phyloP scores from a whole-genome alignment of 75 land plant species.

The Cunninghamia lanceolata region DNA sequence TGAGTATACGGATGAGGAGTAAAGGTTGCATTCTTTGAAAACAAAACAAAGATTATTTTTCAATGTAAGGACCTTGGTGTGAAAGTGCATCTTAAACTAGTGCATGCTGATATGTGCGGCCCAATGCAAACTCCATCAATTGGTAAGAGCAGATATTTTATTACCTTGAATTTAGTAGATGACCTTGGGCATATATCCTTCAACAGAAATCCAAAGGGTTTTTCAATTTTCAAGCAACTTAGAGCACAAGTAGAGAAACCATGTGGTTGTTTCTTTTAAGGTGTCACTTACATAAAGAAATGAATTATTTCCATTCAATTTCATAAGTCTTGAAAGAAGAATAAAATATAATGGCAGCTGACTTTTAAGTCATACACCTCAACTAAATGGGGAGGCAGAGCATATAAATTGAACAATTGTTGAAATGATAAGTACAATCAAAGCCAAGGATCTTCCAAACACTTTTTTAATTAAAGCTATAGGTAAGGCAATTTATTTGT shows the following conservation, averaged over 20 bases:
- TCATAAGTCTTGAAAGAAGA: background rate
- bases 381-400: constrained; percentile 12
- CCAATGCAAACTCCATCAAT: constrained; percentile 12
- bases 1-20: background rate
- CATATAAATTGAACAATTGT: background rate
- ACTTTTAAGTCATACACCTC: background rate
- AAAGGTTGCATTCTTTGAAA: constrained; percentile 10
- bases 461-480: background rate
- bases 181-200: too few relatives aligned
- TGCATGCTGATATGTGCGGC: constrained; percentile 20
- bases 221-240: background rate
- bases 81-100: background rate
- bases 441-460: background rate
- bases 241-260: background rate
- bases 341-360: background rate
- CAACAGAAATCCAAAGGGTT: too few relatives aligned
- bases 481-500: constrained; percentile 6
- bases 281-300: constrained; percentile 5
- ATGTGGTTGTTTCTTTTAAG: background rate
- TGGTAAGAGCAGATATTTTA: constrained; percentile 12
- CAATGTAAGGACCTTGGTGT: constrained; percentile 9
- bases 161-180: background rate
- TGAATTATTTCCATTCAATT: background rate
- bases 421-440: constrained; percentile 7
- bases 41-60: background rate